Conservation (phyloP, 2,329 filamentous ascomycete species). For the Cryphonectria radicalis region DNA sequence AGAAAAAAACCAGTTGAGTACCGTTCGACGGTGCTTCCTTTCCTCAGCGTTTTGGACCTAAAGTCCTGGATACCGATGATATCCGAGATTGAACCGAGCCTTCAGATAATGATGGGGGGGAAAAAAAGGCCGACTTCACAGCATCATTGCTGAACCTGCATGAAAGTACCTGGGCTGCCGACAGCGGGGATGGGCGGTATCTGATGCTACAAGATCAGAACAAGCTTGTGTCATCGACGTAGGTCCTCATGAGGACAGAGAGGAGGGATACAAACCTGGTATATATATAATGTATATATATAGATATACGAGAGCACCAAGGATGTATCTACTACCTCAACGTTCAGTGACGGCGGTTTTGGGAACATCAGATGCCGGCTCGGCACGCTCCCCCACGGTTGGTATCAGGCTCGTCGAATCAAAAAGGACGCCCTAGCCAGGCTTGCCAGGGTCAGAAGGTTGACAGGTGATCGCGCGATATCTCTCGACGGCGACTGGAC, state of each 20-base stretch:
- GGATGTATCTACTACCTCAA: not conserved
- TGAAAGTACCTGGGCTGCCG: slow-evolving; percentile 15
- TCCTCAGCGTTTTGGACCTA: slow-evolving; percentile 7
- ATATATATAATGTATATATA: not conserved
- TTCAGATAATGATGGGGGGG: not conserved
- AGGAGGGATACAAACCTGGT: not conserved
- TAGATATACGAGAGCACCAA: slow-evolving; percentile 9
- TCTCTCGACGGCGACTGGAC: slow-evolving; percentile 26
- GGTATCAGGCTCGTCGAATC: slow-evolving; percentile 13
- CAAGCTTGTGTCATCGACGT: not conserved
- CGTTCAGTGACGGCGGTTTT: not conserved
- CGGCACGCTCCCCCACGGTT: slow-evolving; percentile 14
- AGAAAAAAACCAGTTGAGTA: not conserved
- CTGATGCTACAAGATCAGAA: not conserved
- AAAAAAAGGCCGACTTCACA: slow-evolving; percentile 17
- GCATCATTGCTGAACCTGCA: slow-evolving; percentile 18
- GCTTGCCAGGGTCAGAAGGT: slow-evolving; percentile 15
- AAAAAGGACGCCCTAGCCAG: slow-evolving; percentile 12
- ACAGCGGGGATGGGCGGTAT: not conserved
- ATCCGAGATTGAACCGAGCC: slow-evolving; percentile 27
- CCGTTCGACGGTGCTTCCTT: not conserved
- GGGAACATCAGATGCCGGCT: slow-evolving; percentile 5
- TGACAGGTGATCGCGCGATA: slow-evolving; percentile 27
- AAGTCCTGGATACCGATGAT: slow-evolving; percentile 22
- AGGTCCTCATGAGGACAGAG: not conserved